Evolutionary conservation across 805 yeast species (phyloP).

Genomic region (Candida suzukii): DNA sequence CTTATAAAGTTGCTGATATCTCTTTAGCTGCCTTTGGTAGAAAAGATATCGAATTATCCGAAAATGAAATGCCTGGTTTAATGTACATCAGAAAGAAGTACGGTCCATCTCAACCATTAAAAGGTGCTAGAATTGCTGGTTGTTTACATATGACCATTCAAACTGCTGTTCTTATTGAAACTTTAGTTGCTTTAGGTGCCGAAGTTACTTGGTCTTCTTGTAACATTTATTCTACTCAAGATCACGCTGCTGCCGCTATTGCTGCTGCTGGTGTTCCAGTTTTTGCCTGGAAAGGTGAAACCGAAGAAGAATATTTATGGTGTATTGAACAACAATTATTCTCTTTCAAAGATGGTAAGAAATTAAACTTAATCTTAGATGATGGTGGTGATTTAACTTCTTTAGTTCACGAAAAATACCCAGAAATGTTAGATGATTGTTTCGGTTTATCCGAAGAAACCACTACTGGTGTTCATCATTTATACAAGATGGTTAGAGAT

Average conservation of each 20-base stretch:
- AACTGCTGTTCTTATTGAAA: slow-evolving; percentile 98
- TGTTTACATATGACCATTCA: slow-evolving; percentile 99
- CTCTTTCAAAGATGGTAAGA: slow-evolving; percentile 92
- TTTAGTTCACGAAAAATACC: slow-evolving; percentile 95
- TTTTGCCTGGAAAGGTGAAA: slow-evolving; percentile 99
- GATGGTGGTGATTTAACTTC: slow-evolving; percentile 99
- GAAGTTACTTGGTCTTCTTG: slow-evolving; percentile 99
- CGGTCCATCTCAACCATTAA: slow-evolving; percentile 88
- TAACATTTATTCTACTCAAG: slow-evolving; percentile 99
- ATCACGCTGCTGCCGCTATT: slow-evolving; percentile 99
- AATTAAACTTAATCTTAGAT: slow-evolving; percentile 94
- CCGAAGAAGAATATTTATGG: slow-evolving; percentile 99
- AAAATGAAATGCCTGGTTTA: slow-evolving; percentile 99
- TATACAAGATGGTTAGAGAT: slow-evolving; percentile 91
- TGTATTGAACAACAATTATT: slow-evolving; percentile 98
- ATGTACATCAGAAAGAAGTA: slow-evolving; percentile 94
- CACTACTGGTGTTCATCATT: slow-evolving; percentile 99
- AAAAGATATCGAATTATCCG: slow-evolving; percentile 97
- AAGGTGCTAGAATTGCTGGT: slow-evolving; percentile 98
- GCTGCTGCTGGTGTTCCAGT: slow-evolving; percentile 98
- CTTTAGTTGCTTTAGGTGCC: slow-evolving; percentile 95
- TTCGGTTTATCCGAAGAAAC: slow-evolving; percentile 98
- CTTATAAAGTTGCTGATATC: slow-evolving; percentile 95
- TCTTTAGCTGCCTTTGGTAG: slow-evolving; percentile 99
- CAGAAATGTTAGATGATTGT: slow-evolving; percentile 93